Evolutionary conservation across 768 basidiomycete species (phyloP).

Genomic region (Udeniomyces megalosporus): DNA sequence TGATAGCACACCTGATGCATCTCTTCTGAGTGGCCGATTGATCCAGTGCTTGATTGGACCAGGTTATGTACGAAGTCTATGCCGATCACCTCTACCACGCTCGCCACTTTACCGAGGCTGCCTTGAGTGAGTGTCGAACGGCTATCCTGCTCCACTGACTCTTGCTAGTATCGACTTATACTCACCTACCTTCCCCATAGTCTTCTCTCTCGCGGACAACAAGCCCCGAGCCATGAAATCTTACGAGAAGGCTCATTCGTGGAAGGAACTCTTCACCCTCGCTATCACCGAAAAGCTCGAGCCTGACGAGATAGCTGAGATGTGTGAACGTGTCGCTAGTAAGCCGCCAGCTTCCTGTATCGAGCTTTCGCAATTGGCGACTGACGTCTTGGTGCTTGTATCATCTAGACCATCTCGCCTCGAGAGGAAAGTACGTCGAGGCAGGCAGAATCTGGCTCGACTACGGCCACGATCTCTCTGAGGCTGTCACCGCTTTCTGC

Average conservation of each 20-base stretch:
- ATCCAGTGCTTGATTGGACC: neutral
- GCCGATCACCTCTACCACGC: constrained; percentile 48
- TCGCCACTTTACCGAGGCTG: constrained; percentile 68
- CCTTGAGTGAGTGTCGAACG: constrained; percentile 40
- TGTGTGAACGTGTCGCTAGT: constrained; percentile 71
- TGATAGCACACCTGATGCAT: no score
- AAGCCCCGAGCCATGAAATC: constrained; percentile 64
- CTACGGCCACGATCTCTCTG: constrained; percentile 60
- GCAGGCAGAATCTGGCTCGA: constrained; percentile 70
- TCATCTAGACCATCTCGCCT: constrained; percentile 58
- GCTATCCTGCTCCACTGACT: neutral
- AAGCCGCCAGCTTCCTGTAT: constrained; percentile 22
- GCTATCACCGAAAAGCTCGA: constrained; percentile 40
- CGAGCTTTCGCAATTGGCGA: neutral
- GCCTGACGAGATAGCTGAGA: constrained; percentile 43
- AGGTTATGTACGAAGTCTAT: constrained; percentile 20
- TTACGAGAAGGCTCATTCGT: constrained; percentile 70
- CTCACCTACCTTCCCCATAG: constrained; percentile 27
- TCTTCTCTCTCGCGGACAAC: constrained; percentile 52
- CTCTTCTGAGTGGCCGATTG: neutral
- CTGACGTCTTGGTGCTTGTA: neutral
- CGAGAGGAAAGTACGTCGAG: constrained; percentile 64
- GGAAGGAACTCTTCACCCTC: constrained; percentile 81
- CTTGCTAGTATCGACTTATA: neutral
- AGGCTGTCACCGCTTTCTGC: constrained; percentile 57